Base-by-base conservation (phyloP, 2,329 filamentous ascomycete genomes). In the Leptographium procerum region DNA sequence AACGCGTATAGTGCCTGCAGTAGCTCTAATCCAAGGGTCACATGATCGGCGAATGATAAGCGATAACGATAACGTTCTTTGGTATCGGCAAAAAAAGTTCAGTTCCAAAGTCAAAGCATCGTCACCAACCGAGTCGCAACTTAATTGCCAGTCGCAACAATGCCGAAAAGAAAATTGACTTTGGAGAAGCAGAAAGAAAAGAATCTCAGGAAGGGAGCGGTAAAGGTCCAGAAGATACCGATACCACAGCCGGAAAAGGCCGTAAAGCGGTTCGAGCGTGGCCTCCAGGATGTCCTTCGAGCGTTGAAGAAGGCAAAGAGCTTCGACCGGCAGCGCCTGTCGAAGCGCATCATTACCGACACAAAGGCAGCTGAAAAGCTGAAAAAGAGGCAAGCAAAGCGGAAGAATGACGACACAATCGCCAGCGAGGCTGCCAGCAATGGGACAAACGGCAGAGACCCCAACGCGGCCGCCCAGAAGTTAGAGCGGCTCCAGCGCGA, bases 271-370 rank as follows among this genome's bases (percentile, higher is more conserved):
- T 63, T 64, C 22, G 60, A 63, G 47, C 57, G 56, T 16, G 60
- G 57, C 58, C 29, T 57, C 6, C 47, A 82, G 66, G 77, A 84
- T 40, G 75, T 92, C 10, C 78, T 79, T 61, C 79, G 82, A 59
- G 86, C 85, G 0, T 76, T 92, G 61, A 90, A 90, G 70, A 75
- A 78, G 13, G 86, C 85, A 59, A 89, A 88, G 68, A 85, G 85
- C 52, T 87, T 89, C 67, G 88, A 92, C 74, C 80, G 88, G 52
- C 89, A 92, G 72, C 88, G 90, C 63, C 78, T 88, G 60, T 79
- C 85, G 61, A 86, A 83, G 69, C 74, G 78, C 48, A 69, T 81
- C 16, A 76, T 72, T 55, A 79, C 82, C 31, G 71, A 73, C 56
- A 75, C 73, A 56, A 52, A 36, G 31, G 10, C 10, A 48, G 5